Conservation (phyloP, 2,329 filamentous ascomycete species). For the Xylaria multiplex region DNA sequence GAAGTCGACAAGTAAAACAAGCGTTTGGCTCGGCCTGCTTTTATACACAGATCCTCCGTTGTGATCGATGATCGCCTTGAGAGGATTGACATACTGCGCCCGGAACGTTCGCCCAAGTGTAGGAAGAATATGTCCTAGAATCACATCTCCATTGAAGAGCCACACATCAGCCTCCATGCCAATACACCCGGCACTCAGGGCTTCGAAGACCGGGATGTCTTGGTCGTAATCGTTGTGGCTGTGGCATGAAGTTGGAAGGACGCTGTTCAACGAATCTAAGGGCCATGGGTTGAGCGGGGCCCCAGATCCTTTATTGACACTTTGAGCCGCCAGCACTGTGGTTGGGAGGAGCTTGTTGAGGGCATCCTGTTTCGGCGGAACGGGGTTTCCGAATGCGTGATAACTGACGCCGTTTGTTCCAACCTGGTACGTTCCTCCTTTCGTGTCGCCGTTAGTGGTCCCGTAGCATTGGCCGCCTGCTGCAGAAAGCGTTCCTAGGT, state of each 20-base stretch:
- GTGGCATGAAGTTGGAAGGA: constrained; percentile 43
- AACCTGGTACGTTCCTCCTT: constrained; percentile 47
- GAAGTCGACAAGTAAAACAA: constrained; percentile 47
- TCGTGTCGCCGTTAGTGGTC: constrained; percentile 43
- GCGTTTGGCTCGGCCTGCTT: constrained; percentile 38
- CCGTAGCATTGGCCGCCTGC: constrained; percentile 42
- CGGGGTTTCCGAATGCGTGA: constrained; percentile 42
- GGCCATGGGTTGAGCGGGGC: constrained; percentile 46
- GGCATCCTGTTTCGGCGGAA: constrained; percentile 44
- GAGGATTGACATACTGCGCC: constrained; percentile 45
- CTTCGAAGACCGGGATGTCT: constrained; percentile 43
- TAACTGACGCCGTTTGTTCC: constrained; percentile 44
- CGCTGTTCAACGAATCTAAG: constrained; percentile 41
- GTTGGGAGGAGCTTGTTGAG: constrained; percentile 43
- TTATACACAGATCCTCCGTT: constrained; percentile 44
- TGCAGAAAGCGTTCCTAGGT: constrained; percentile 42
- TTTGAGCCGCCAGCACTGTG: constrained; percentile 40
- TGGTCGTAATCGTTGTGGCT: constrained; percentile 48
- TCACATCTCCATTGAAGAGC: constrained; percentile 39
- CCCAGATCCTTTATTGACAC: constrained; percentile 41
- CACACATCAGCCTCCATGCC: constrained; percentile 47
- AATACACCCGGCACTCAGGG: constrained; percentile 45
- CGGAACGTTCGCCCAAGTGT: constrained; percentile 41
- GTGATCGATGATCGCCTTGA: constrained; percentile 44
- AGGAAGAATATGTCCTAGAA: constrained; percentile 44